phyloP scores from a whole-genome alignment of 2,329 filamentous ascomycete genomes.

The Aspergillus novoparasiticus region DNA sequence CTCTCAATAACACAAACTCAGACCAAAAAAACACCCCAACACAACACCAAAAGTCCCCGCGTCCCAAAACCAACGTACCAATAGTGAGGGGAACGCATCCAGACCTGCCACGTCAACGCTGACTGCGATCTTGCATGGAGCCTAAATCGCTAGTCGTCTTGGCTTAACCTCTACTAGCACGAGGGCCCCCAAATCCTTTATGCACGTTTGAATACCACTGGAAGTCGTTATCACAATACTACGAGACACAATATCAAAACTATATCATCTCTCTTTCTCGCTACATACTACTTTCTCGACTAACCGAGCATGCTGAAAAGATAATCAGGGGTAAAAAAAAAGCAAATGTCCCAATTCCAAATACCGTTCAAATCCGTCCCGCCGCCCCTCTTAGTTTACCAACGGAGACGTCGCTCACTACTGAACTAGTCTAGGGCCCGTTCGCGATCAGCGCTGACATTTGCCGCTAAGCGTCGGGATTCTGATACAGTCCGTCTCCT shows the following conservation, averaged over 20 bases:
- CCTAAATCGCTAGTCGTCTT: neutral
- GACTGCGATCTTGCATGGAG: neutral
- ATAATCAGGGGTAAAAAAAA: neutral
- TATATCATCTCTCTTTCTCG: neutral
- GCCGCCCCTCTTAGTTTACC: neutral
- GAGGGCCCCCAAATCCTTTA: neutral
- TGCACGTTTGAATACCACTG: neutral
- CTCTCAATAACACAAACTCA: neutral
- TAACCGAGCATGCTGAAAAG: neutral
- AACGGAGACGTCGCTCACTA: neutral
- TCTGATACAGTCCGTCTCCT: conserved; percentile 2
- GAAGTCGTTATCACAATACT: neutral
- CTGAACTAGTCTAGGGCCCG: neutral
- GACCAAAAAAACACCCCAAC: neutral
- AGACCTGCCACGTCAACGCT: neutral
- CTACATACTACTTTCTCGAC: neutral
- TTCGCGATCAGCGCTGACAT: conserved; percentile 8
- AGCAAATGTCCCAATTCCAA: neutral
- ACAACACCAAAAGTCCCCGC: neutral
- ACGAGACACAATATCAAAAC: no score
- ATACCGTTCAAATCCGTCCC: neutral
- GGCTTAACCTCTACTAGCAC: neutral
- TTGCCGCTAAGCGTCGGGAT: conserved; percentile 2
- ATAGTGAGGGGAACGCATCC: neutral
- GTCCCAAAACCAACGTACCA: neutral